Percentiles rank a stretch among this genome's conserved stretches.
Evolutionary conservation across 176 grass and related monocot genomes (phyloP).

Genomic region (Aegilops longissima): DNA sequence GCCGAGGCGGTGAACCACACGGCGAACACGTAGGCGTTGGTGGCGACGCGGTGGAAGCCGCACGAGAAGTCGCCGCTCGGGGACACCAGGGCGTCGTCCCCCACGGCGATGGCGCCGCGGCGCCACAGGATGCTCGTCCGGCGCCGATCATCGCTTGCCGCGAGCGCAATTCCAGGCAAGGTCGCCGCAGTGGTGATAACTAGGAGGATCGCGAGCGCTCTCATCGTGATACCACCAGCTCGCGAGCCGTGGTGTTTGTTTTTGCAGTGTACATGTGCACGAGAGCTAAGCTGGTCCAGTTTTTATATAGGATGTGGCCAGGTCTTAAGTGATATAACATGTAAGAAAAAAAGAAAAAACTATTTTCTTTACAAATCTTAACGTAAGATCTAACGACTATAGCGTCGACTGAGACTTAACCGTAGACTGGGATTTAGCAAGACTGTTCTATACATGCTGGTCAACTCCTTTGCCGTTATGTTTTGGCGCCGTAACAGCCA

Average conservation of each 20-base stretch:
- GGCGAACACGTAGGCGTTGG: constrained; percentile 55
- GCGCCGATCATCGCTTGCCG: neutral
- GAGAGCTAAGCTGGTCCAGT: too few relatives aligned
- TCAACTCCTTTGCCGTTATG: neutral
- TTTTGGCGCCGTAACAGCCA: neutral
- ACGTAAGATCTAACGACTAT: too few relatives aligned
- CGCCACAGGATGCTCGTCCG: constrained; percentile 17
- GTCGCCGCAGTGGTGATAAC: neutral
- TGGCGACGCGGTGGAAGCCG: constrained; percentile 55
- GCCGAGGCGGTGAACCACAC: constrained; percentile 53
- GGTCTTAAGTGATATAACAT: too few relatives aligned
- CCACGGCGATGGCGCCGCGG: constrained; percentile 15
- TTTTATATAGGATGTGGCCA: too few relatives aligned
- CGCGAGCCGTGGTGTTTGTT: neutral
- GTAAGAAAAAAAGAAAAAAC: too few relatives aligned
- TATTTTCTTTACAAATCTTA: too few relatives aligned
- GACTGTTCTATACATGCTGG: too few relatives aligned
- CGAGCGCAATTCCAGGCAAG: neutral
- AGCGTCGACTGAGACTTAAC: too few relatives aligned
- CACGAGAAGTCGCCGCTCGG: constrained; percentile 50
- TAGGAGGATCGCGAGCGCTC: neutral
- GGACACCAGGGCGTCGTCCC: constrained; percentile 42
- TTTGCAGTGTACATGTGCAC: neutral
- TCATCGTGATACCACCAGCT: neutral
- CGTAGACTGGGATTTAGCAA: too few relatives aligned